Percentiles rank a stretch among this genome's conserved stretches.
These are phyloP conservation scores for Geranium rotundifolium DNA, from an alignment of 345 rosid genomes.

Conservation along the genomic window DNA sequence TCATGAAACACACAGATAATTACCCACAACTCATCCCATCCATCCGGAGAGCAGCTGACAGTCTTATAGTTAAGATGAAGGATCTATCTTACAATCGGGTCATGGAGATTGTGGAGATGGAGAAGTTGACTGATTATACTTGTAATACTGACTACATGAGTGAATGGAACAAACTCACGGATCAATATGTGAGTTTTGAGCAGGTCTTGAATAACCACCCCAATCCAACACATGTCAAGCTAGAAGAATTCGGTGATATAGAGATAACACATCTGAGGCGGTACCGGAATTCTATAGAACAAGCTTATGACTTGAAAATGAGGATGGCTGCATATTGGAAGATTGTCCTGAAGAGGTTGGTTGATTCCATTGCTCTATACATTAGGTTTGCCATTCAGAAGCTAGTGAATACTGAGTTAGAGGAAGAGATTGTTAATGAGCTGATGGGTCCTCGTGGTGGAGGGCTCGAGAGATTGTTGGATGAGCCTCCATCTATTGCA, in stretches of 20 bases:
- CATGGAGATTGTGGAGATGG: no score
- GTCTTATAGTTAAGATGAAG: slow-evolving; percentile 16
- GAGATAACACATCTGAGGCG: background rate
- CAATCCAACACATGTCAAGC: fast-evolving
- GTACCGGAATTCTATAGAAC: background rate
- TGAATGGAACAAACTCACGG: slow-evolving; percentile 18
- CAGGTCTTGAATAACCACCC: background rate
- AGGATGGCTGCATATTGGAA: slow-evolving; percentile 23
- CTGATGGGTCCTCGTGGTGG: slow-evolving; percentile 12
- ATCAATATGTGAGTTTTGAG: slow-evolving; percentile 2
- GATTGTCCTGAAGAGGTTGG: slow-evolving; percentile 19
- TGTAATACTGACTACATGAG: slow-evolving; percentile 19
- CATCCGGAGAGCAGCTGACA: slow-evolving; percentile 15
- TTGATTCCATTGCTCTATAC: slow-evolving; percentile 19
- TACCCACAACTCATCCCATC: slow-evolving; percentile 15
- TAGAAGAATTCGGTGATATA: slow-evolving; percentile 14
- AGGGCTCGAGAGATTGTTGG: slow-evolving; percentile 16
- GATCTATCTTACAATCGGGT: slow-evolving; percentile 21
- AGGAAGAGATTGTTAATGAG: slow-evolving; percentile 10
- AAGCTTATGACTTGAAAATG: slow-evolving; percentile 24
- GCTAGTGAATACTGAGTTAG: slow-evolving; percentile 18
- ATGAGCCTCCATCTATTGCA: slow-evolving; percentile 16
- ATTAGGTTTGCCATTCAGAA: slow-evolving; percentile 7
- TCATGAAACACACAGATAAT: slow-evolving; percentile 9
- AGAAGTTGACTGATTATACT: slow-evolving; percentile 27